phyloP scores from a whole-genome alignment of 208 protist species.

The Crithidia expoeki region DNA sequence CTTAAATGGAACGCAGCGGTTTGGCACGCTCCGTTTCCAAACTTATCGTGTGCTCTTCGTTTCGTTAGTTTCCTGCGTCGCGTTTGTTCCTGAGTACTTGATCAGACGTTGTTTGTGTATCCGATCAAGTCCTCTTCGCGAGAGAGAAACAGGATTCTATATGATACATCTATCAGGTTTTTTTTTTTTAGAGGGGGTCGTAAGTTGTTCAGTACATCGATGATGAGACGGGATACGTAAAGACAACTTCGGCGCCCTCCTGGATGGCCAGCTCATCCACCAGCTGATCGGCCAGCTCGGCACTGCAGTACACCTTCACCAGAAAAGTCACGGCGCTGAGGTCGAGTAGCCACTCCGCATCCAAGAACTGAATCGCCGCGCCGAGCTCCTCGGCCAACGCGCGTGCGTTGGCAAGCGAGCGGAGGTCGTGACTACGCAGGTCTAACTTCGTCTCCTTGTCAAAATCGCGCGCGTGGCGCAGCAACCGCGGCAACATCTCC shows the following conservation, averaged over 20 bases:
- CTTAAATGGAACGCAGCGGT: too few relatives aligned
- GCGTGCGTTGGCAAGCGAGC: constrained; percentile 61
- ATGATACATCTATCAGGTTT: constrained; percentile 18
- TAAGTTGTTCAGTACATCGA: constrained; percentile 15
- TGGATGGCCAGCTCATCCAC: constrained; percentile 72
- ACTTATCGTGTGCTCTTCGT: background rate
- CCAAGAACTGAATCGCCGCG: constrained; percentile 67
- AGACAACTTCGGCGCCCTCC: constrained; percentile 85
- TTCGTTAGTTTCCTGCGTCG: background rate
- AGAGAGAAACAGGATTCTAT: constrained; percentile 9
- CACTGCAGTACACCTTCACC: constrained; percentile 68
- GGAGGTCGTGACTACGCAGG: constrained; percentile 69
- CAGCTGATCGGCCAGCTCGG: constrained; percentile 55
- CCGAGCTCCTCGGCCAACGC: constrained; percentile 53
- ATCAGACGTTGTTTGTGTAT: too few relatives aligned
- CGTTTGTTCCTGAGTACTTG: too few relatives aligned
- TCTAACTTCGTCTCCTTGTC: constrained; percentile 79
- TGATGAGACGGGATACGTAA: constrained; percentile 66
- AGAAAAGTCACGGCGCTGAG: constrained; percentile 83
- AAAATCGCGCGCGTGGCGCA: constrained; percentile 81
- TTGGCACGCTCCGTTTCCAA: too few relatives aligned
- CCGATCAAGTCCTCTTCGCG: too few relatives aligned
- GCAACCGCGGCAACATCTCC: constrained; percentile 54
- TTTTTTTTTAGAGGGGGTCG: background rate
- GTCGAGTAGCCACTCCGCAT: constrained; percentile 88